Conservation (phyloP, 2,329 filamentous ascomycete species). For the Reticulascus tulasneorum region DNA sequence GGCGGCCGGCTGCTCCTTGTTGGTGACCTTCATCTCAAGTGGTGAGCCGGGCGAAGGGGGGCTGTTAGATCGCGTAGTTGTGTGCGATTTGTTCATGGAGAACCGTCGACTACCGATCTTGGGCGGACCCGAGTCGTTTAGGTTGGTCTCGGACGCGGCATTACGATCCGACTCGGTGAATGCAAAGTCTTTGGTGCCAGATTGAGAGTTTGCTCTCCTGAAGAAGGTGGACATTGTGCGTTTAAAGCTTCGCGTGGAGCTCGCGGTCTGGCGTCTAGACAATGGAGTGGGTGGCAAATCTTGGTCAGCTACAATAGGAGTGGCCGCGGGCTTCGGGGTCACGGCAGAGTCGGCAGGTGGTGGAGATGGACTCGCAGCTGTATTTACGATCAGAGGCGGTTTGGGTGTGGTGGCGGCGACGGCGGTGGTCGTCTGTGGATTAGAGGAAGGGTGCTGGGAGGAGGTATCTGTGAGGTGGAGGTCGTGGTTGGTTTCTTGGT, state of each 20-base stretch:
- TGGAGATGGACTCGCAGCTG: constrained; percentile 6
- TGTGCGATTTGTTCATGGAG: constrained; percentile 42
- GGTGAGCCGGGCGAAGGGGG: constrained; percentile 47
- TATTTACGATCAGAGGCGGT: constrained; percentile 8
- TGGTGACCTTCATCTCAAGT: constrained; percentile 34
- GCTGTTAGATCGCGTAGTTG: constrained; percentile 43
- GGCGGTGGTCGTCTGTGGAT: constrained; percentile 1
- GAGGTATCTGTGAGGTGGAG: constrained; percentile 21
- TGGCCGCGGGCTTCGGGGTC: constrained; percentile 5
- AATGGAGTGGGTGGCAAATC: constrained; percentile 26
- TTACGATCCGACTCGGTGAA: constrained; percentile 15
- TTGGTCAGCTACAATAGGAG: constrained; percentile 15
- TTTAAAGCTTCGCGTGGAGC: constrained; percentile 40
- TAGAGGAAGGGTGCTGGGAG: constrained; percentile 6
- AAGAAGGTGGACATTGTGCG: constrained; percentile 49
- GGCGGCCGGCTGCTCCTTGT: constrained; percentile 14
- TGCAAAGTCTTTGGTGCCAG: constrained; percentile 20
- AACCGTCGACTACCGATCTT: constrained; percentile 20
- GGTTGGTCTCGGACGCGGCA: constrained; percentile 17
- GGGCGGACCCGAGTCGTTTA: constrained; percentile 9
- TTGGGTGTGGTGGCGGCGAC: constrained; percentile 10
- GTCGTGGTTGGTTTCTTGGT: constrained; percentile 30
- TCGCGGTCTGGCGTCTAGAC: constrained; percentile 36
- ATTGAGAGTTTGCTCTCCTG: constrained; percentile 35
- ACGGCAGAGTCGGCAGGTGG: constrained; percentile 4